These are phyloP conservation scores for Hypoxylon sp. DNA, from an alignment of 2,329 filamentous ascomycete species.

Conservation along the genomic window DNA sequence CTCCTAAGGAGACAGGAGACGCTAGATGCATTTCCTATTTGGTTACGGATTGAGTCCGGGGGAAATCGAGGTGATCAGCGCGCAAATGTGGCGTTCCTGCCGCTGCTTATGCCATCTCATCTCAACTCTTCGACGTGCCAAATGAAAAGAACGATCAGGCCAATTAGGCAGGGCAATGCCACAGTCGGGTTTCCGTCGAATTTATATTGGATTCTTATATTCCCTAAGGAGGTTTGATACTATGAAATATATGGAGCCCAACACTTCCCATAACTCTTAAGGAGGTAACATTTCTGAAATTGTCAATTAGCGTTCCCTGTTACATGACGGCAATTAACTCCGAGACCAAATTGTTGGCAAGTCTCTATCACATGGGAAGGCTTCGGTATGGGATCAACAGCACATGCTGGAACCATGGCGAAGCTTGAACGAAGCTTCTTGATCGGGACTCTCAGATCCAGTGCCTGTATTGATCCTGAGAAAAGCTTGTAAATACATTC, in stretches of 20 bases:
- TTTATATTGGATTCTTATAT: background rate
- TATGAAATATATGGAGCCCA: conserved; percentile 1
- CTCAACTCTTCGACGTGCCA: conserved; percentile 3
- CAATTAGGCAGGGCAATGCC: background rate
- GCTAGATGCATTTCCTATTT: conserved; percentile 13
- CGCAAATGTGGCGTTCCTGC: conserved; percentile 1
- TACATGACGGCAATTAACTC: background rate
- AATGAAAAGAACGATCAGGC: conserved; percentile 1
- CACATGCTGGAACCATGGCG: background rate
- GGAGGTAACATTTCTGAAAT: conserved; percentile 7
- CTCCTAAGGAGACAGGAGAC: background rate
- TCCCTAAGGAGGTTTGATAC: background rate
- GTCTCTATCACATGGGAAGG: background rate
- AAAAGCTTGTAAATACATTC: conserved; percentile 8
- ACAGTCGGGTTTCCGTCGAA: background rate
- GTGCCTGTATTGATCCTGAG: conserved; percentile 3
- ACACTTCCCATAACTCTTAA: background rate
- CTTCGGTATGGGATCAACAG: background rate
- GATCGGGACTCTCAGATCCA: conserved; percentile 6
- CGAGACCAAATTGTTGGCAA: background rate
- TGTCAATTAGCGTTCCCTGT: background rate
- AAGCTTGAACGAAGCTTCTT: conserved; percentile 12
- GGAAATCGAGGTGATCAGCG: conserved; percentile 2
- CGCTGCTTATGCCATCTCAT: background rate
- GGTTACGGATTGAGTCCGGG: background rate